Evolutionary conservation across 2,329 filamentous ascomycete species (phyloP).

Genomic region (Tetracladium maxilliforme): DNA sequence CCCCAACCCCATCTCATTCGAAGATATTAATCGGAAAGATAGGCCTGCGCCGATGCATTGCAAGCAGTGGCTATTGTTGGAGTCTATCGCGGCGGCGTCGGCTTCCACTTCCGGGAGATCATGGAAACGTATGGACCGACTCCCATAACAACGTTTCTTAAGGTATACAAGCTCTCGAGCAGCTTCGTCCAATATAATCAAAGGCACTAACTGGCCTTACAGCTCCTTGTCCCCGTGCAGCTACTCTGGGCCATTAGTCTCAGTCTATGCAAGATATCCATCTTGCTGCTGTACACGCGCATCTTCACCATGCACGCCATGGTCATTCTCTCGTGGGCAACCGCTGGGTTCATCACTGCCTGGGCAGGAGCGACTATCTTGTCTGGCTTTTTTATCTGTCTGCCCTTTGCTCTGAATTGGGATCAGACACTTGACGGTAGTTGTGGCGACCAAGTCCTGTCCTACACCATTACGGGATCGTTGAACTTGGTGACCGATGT

Average conservation of each 20-base stretch:
- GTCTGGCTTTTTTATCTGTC: constrained; percentile 3
- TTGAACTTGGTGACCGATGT: constrained; percentile 31
- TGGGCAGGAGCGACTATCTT: constrained; percentile 3
- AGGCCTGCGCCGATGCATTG: too few relatives aligned
- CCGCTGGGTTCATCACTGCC: constrained; percentile 3
- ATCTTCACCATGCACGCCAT: constrained; percentile 3
- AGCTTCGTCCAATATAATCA: too few relatives aligned
- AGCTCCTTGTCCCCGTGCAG: constrained; percentile 2
- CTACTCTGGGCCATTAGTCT: constrained; percentile 3
- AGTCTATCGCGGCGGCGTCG: too few relatives aligned
- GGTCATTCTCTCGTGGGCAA: constrained; percentile 1
- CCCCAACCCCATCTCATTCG: too few relatives aligned
- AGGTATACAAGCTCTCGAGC: too few relatives aligned
- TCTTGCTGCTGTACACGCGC: constrained; percentile 3
- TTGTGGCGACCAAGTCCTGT: constrained; percentile 13
- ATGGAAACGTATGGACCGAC: too few relatives aligned
- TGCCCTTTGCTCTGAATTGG: constrained; percentile 2
- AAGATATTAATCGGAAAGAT: too few relatives aligned
- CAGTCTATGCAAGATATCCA: constrained; percentile 3
- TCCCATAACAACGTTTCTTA: too few relatives aligned
- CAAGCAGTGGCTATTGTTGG: too few relatives aligned
- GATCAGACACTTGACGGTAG: constrained; percentile 1
- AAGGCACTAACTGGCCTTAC: too few relatives aligned
- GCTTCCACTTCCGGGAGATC: too few relatives aligned
- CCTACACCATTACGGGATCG: constrained; percentile 22